phyloP scores from a whole-genome alignment of 352 stramenopile genomes.

The Globisporangium acanthophoron region DNA sequence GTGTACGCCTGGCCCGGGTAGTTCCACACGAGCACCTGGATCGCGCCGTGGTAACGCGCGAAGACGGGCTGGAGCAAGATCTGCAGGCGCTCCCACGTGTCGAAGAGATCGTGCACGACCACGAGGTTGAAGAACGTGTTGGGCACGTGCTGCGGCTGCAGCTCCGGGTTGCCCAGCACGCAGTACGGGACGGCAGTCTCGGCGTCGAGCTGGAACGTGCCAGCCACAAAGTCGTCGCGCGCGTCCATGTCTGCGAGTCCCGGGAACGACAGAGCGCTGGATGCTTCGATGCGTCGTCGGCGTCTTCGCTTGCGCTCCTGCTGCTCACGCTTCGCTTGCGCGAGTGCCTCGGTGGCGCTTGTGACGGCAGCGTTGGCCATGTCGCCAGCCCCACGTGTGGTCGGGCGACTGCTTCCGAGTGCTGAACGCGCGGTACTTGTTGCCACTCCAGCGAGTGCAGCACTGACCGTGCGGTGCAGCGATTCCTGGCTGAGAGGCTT shows the following conservation, averaged over 20 bases:
- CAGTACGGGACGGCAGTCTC: slow-evolving; percentile 91
- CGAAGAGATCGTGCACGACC: slow-evolving; percentile 94
- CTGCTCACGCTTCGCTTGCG: slow-evolving; percentile 38
- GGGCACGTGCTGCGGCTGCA: slow-evolving; percentile 11
- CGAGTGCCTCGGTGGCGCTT: slow-evolving; percentile 31
- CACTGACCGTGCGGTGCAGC: slow-evolving; percentile 72
- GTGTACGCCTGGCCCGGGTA: slow-evolving; percentile 95
- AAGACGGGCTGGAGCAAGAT: slow-evolving; percentile 91
- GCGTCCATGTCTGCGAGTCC: slow-evolving; percentile 40
- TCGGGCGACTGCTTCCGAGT: background rate
- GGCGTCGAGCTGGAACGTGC: slow-evolving; percentile 89
- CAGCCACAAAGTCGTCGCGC: slow-evolving; percentile 41
- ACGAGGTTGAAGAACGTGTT: slow-evolving; percentile 92
- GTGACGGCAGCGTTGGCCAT: slow-evolving; percentile 16
- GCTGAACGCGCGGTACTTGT: background rate
- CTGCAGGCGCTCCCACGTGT: slow-evolving; percentile 92
- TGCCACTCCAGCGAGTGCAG: slow-evolving; percentile 43
- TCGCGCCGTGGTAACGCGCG: slow-evolving; percentile 74
- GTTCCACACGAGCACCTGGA: slow-evolving; percentile 93
- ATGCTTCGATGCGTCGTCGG: slow-evolving; percentile 33
- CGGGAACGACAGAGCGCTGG: slow-evolving; percentile 37
- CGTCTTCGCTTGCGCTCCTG: slow-evolving; percentile 27
- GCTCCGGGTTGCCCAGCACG: slow-evolving; percentile 60
- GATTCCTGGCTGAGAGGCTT: slow-evolving; percentile 69
- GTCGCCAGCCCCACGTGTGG: background rate